A percentile compares a stretch with the other conserved stretches of the same genome.
These are phyloP conservation scores for Ceriops zippeliana DNA, from an alignment of 345 rosid species.

Conservation along the genomic window DNA sequence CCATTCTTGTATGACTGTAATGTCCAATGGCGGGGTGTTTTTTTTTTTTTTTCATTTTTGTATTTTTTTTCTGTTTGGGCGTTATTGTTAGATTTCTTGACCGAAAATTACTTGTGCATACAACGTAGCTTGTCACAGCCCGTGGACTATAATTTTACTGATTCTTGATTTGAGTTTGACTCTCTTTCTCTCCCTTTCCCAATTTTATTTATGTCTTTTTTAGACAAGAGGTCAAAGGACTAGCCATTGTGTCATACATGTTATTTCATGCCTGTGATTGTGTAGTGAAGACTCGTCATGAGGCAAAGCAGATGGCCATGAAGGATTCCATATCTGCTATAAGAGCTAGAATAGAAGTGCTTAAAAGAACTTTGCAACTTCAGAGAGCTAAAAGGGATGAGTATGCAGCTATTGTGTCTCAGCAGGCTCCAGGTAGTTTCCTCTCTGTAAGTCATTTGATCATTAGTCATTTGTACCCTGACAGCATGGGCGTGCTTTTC, in stretches of 20 bases:
- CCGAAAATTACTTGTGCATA: too few species aligned
- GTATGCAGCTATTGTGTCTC: slow-evolving; percentile 45
- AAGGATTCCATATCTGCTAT: slow-evolving; percentile 61
- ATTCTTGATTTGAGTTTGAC: too few species aligned
- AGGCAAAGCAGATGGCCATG: slow-evolving; percentile 63
- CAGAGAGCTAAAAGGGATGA: slow-evolving; percentile 71
- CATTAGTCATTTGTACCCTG: neutral
- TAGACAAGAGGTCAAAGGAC: neutral
- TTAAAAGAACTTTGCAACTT: slow-evolving; percentile 47
- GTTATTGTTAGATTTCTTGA: too few species aligned
- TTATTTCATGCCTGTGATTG: slow-evolving; percentile 12
- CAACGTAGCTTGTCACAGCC: too few species aligned
- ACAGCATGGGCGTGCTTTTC: neutral
- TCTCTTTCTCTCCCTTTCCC: too few species aligned
- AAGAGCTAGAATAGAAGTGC: slow-evolving; percentile 54
- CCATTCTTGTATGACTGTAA: too few species aligned
- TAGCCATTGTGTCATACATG: neutral
- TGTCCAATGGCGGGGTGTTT: too few species aligned
- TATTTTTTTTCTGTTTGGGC: too few species aligned
- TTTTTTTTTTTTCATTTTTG: too few species aligned
- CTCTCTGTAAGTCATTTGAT: slow-evolving; percentile 11
- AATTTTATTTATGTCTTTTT: neutral
- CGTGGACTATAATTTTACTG: too few species aligned
- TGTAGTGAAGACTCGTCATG: slow-evolving; percentile 75
- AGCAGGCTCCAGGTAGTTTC: slow-evolving; percentile 50